Conservation (phyloP, 148 eudicot species). For the Spergularia marina region DNA sequence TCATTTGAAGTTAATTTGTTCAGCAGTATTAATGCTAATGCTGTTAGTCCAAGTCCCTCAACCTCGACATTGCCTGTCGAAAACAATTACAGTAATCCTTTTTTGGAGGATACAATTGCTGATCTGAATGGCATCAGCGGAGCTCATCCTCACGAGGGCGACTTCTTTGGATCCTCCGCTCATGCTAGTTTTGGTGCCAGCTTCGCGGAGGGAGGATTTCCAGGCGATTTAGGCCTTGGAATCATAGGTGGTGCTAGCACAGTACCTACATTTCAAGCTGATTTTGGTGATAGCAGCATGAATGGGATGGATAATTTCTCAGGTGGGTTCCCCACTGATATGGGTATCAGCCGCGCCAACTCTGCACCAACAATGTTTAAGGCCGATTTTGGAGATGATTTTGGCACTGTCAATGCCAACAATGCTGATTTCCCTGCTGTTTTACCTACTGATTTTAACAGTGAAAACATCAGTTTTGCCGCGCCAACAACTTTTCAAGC, state of each 20-base stretch:
- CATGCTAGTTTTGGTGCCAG: conserved; percentile 4
- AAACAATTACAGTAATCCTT: conserved; percentile 54
- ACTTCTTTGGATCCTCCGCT: conserved; percentile 4
- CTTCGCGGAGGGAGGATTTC: conserved; percentile 13
- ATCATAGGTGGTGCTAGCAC: not conserved
- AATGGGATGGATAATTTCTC: not conserved
- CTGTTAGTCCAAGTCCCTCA: not conserved
- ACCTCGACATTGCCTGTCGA: not conserved
- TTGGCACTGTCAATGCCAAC: conserved; percentile 8
- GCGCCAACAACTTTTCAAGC: not conserved
- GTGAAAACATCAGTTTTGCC: not conserved
- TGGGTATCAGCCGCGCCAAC: not conserved
- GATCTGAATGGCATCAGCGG: conserved; percentile 10
- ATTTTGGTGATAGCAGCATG: not conserved
- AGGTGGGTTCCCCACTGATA: not conserved
- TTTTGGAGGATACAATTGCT: conserved; percentile 37
- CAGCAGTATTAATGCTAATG: conserved; percentile 5
- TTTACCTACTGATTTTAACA: conserved; percentile 5
- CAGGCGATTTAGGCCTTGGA: conserved; percentile 3
- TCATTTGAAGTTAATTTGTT: conserved; percentile 18
- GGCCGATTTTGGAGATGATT: conserved; percentile 11
- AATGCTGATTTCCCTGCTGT: not conserved
- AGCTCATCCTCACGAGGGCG: not conserved
- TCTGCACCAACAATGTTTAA: conserved; percentile 12
- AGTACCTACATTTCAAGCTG: conserved; percentile 15